phyloP scores from a whole-genome alignment of 169 alveolate genomes.

The Plasmodium cynomolgi region DNA sequence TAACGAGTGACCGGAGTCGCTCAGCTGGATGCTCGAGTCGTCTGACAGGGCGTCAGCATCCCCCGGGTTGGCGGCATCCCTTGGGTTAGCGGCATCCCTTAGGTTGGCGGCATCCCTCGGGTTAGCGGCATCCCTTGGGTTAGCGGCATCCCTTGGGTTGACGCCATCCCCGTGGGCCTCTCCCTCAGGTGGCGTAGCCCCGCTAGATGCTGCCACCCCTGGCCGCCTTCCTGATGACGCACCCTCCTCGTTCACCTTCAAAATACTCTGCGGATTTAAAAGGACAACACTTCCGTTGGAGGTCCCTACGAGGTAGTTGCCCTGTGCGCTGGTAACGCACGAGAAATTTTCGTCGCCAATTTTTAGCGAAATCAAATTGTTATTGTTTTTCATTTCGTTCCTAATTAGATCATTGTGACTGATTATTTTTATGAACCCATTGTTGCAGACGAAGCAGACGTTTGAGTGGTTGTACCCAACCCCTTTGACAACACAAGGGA shows the following conservation, averaged over 20 bases:
- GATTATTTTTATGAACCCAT: constrained; percentile 49
- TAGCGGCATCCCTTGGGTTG: neutral
- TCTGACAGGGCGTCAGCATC: neutral
- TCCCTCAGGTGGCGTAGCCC: no score
- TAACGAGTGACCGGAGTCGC: neutral
- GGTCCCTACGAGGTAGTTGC: constrained; percentile 40
- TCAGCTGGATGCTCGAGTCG: neutral
- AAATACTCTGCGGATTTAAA: constrained; percentile 16
- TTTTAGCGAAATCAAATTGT: constrained; percentile 60
- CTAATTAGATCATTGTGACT: constrained; percentile 9
- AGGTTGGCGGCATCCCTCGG: neutral
- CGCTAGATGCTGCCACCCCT: neutral
- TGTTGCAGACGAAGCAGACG: constrained; percentile 51
- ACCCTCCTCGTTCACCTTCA: constrained; percentile 3
- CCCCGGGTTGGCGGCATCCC: neutral
- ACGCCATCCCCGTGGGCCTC: neutral
- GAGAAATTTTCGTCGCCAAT: constrained; percentile 39
- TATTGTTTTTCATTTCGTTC: constrained; percentile 19
- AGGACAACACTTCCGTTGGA: constrained; percentile 27
- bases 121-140: neutral
- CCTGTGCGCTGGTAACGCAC: neutral
- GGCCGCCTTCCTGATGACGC: neutral
- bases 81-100: neutral
- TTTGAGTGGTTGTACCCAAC: neutral
- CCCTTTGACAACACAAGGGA: constrained; percentile 42